phyloP scores from a whole-genome alignment of 2,329 filamentous ascomycete genomes.

The Penicillium sp. region DNA sequence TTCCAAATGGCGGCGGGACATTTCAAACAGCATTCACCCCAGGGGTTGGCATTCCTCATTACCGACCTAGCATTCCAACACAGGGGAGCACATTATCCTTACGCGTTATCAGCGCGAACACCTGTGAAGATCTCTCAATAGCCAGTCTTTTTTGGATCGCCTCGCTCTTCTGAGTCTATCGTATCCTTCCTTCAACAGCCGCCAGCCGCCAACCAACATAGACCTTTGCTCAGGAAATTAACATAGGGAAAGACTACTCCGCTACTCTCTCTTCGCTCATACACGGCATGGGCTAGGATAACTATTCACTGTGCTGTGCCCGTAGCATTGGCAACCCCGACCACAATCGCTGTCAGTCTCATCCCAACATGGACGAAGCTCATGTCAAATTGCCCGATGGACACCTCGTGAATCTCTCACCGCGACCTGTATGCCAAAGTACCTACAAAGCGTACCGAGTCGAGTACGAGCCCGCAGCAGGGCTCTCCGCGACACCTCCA shows the following conservation, averaged over 20 bases:
- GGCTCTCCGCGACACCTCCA: slow-evolving; percentile 8
- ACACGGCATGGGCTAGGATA: slow-evolving; percentile 19
- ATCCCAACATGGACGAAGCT: slow-evolving; percentile 26
- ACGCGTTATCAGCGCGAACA: slow-evolving; percentile 14
- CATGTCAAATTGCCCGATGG: slow-evolving; percentile 29
- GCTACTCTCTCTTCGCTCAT: background rate
- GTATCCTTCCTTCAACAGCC: slow-evolving; percentile 7
- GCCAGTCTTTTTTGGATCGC: slow-evolving; percentile 3
- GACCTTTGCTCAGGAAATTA: slow-evolving; percentile 1
- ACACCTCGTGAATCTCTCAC: slow-evolving; percentile 32
- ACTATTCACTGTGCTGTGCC: slow-evolving; percentile 20
- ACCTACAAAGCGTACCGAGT: slow-evolving; percentile 21
- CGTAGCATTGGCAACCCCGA: slow-evolving; percentile 14
- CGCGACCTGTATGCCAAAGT: slow-evolving; percentile 19
- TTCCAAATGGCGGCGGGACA: slow-evolving; percentile 20
- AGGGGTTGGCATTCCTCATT: slow-evolving; percentile 24
- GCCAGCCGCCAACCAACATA: slow-evolving; percentile 1
- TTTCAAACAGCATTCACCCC: slow-evolving; percentile 18
- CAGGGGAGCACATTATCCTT: slow-evolving; percentile 20
- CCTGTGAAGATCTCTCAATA: background rate
- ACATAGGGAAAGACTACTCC: background rate
- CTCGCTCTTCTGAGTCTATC: slow-evolving; percentile 6
- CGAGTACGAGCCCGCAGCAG: slow-evolving; percentile 10
- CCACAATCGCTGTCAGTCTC: background rate
- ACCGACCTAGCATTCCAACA: slow-evolving; percentile 19